These are phyloP conservation scores for Alternaria sp. DNA, from an alignment of 2,329 filamentous ascomycete species.

Conservation along the genomic window DNA sequence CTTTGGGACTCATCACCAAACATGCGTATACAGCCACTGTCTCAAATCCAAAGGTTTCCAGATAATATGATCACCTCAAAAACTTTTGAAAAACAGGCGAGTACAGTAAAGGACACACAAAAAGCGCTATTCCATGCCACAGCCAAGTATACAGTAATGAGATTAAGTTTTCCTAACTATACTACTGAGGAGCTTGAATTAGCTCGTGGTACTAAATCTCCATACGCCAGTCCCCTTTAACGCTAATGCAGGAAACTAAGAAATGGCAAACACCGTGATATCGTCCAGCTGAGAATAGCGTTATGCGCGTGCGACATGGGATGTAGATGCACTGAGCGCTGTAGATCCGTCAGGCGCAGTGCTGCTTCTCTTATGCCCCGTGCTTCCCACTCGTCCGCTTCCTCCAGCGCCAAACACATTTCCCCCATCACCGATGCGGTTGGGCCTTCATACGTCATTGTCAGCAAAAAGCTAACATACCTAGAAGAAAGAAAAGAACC, in stretches of 20 bases:
- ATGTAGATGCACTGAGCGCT: not conserved
- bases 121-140: not conserved
- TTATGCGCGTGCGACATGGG: not conserved
- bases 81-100: too few species aligned
- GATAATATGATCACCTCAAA: too few species aligned
- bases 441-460: not conserved
- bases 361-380: not conserved
- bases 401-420: not conserved
- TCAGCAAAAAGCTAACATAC: not conserved
- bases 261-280: constrained; percentile 7
- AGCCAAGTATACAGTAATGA: not conserved
- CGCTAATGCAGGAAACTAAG: constrained; percentile 10
- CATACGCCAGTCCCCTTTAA: constrained; percentile 9
- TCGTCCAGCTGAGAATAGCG: not conserved
- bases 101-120: not conserved
- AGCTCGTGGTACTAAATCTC: constrained; percentile 5
- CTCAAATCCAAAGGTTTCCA: too few species aligned
- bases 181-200: not conserved
- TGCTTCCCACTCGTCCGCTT: not conserved
- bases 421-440: not conserved
- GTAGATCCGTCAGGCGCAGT: not conserved
- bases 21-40: too few species aligned
- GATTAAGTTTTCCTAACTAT: constrained; percentile 6
- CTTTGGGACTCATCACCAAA: not conserved
- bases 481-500: not conserved